A percentile compares a stretch with the other conserved stretches of the same genome.
phyloP scores from a whole-genome alignment of 2,329 filamentous ascomycete species.

The Epichloe brachyelytri region DNA sequence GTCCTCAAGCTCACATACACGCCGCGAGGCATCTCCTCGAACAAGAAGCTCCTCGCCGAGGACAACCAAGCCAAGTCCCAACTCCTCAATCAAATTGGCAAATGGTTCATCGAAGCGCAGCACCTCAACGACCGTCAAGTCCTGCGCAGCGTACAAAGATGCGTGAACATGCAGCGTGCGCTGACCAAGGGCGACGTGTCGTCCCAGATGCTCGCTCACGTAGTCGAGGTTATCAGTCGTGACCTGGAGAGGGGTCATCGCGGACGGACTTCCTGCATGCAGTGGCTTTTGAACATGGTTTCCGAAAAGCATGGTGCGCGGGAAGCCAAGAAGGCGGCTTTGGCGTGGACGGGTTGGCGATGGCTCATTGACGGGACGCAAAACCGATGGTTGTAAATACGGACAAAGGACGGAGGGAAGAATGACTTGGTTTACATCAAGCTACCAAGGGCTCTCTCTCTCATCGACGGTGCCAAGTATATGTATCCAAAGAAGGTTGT shows the following conservation, averaged over 20 bases:
- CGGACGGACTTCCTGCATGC: slow-evolving; percentile 19
- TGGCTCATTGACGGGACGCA: slow-evolving; percentile 5
- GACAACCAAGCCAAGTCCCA: slow-evolving; percentile 13
- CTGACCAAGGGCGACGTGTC: slow-evolving; percentile 14
- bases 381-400: background rate
- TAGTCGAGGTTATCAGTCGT: slow-evolving; percentile 16
- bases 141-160: slow-evolving; percentile 18
- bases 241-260: slow-evolving; percentile 22
- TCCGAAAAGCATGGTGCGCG: slow-evolving; percentile 9
- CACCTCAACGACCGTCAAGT: slow-evolving; percentile 18
- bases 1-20: slow-evolving; percentile 12
- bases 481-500: too few relatives aligned
- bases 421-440: too few relatives aligned
- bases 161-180: slow-evolving; percentile 13
- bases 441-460: too few relatives aligned
- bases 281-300: slow-evolving; percentile 18
- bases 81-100: slow-evolving; percentile 19
- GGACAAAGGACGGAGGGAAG: too few relatives aligned
- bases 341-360: slow-evolving; percentile 14
- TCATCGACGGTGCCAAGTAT: too few relatives aligned
- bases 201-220: slow-evolving; percentile 13
- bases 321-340: slow-evolving; percentile 9
- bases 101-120: slow-evolving; percentile 16
- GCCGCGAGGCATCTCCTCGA: background rate
- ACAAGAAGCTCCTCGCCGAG: background rate